These are phyloP conservation scores for Pelargonium fulgidum DNA, from an alignment of 441 rosid genomes.

Conservation along the genomic window DNA sequence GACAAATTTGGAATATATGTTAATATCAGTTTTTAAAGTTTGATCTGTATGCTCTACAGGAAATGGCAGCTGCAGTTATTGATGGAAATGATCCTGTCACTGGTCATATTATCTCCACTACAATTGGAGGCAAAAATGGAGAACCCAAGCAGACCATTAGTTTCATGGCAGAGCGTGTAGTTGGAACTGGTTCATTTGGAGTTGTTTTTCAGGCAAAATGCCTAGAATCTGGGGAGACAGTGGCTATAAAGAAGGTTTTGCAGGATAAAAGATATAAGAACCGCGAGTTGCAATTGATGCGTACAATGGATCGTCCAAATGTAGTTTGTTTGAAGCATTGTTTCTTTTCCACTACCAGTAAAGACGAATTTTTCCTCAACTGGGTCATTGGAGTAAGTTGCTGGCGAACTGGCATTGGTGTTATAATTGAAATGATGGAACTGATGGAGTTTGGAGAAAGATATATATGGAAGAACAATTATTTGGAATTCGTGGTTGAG, in stretches of 20 bases:
- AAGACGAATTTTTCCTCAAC: constrained; percentile 68
- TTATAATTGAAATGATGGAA: too few species aligned
- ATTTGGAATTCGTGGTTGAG: too few species aligned
- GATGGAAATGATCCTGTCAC: constrained; percentile 51
- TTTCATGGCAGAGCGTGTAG: constrained; percentile 96
- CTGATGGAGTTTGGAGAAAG: too few species aligned
- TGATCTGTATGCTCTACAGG: constrained; percentile 27
- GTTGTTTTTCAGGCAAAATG: constrained; percentile 60
- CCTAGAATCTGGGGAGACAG: constrained; percentile 65
- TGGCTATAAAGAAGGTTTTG: constrained; percentile 86
- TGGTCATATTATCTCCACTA: constrained; percentile 64
- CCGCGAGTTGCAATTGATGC: constrained; percentile 84
- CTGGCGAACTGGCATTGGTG: too few species aligned
- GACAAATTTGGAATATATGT: neutral
- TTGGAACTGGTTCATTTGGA: constrained; percentile 94
- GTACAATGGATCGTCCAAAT: constrained; percentile 73
- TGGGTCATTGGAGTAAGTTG: neutral
- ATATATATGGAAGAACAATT: too few species aligned
- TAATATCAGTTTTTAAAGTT: neutral
- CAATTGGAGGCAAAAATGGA: constrained; percentile 67
- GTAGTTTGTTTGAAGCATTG: constrained; percentile 68
- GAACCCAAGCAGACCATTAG: constrained; percentile 83
- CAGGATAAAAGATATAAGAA: constrained; percentile 94
- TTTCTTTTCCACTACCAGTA: constrained; percentile 70
- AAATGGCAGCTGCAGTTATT: constrained; percentile 46